These are phyloP conservation scores for Pisolithus marmoratus DNA, from an alignment of 768 basidiomycete genomes.

Conservation along the genomic window DNA sequence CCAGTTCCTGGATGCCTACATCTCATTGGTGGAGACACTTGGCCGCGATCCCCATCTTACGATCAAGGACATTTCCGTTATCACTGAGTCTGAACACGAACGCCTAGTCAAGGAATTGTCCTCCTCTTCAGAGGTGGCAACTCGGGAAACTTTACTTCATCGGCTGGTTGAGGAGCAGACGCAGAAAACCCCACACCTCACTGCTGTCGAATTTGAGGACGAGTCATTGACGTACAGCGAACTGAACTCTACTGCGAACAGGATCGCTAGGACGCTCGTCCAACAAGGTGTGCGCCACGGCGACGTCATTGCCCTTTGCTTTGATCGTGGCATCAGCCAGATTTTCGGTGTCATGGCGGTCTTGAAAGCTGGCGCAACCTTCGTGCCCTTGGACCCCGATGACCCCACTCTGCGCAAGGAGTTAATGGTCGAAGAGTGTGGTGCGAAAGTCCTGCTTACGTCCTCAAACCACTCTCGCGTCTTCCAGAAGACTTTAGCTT, in stretches of 20 bases:
- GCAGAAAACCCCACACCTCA: constrained; percentile 14
- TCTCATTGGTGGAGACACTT: constrained; percentile 22
- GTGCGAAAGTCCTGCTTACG: constrained; percentile 23
- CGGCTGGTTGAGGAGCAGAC: constrained; percentile 8
- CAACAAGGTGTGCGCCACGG: constrained; percentile 20
- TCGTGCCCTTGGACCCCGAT: constrained; percentile 23
- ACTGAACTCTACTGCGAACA: constrained; percentile 28
- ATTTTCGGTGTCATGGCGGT: constrained; percentile 26
- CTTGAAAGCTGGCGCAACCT: constrained; percentile 26
- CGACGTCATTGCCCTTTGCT: constrained; percentile 23
- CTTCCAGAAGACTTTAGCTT: constrained; percentile 17
- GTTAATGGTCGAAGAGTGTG: constrained; percentile 21
- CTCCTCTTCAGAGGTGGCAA: constrained; percentile 8
- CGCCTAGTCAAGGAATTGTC: constrained; percentile 23
- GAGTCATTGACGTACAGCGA: constrained; percentile 27
- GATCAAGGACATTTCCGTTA: constrained; percentile 11
- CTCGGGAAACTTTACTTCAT: constrained; percentile 10
- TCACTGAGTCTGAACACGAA: constrained; percentile 8
- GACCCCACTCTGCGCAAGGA: constrained; percentile 26
- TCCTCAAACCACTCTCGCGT: constrained; percentile 19
- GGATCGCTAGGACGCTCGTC: constrained; percentile 23
- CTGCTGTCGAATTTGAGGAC: constrained; percentile 23
- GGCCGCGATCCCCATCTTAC: constrained; percentile 5
- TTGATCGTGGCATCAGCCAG: constrained; percentile 25
- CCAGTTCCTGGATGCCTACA: constrained; percentile 26